Evolutionary conservation across 768 basidiomycete species (phyloP).

Genomic region (Tulasnella sp.): DNA sequence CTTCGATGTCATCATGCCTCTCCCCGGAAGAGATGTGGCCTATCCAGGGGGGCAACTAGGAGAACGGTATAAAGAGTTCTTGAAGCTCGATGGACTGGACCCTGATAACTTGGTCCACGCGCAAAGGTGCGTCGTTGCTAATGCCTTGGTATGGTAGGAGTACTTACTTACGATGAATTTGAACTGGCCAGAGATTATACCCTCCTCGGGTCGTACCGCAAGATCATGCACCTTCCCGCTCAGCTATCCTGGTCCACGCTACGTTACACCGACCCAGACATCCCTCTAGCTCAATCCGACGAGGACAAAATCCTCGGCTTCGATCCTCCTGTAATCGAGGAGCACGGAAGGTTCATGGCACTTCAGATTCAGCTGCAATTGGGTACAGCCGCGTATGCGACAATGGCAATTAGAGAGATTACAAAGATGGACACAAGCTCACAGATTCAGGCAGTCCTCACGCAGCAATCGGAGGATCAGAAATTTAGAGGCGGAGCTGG

Average conservation of each 20-base stretch:
- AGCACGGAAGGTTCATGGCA: conserved; percentile 80
- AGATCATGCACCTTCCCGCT: conserved; percentile 80
- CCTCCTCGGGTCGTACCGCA: conserved; percentile 88
- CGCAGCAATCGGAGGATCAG: conserved; percentile 75
- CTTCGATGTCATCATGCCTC: conserved; percentile 95
- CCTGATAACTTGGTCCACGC: conserved; percentile 83
- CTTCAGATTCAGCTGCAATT: conserved; percentile 81
- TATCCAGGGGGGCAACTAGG: conserved; percentile 89
- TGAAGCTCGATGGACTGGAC: conserved; percentile 83
- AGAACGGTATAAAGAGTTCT: conserved; percentile 75
- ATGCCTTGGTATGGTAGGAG: not conserved
- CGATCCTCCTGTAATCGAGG: conserved; percentile 60
- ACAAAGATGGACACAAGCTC: conserved; percentile 95
- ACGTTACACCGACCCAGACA: conserved; percentile 89
- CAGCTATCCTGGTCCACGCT: conserved; percentile 77
- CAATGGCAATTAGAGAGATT: conserved; percentile 94
- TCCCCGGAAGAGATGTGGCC: conserved; percentile 90
- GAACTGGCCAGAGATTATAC: conserved; percentile 70
- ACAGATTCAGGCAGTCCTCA: conserved; percentile 79
- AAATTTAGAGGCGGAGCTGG: conserved; percentile 60
- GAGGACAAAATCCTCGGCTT: conserved; percentile 87
- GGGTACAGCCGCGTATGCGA: conserved; percentile 91
- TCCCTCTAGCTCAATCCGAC: conserved; percentile 88
- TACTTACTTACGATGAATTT: not conserved
- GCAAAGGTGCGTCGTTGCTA: conserved; percentile 60